These are phyloP conservation scores for Eucalyptus cloeziana DNA, from an alignment of 345 rosid genomes.

Conservation along the genomic window DNA sequence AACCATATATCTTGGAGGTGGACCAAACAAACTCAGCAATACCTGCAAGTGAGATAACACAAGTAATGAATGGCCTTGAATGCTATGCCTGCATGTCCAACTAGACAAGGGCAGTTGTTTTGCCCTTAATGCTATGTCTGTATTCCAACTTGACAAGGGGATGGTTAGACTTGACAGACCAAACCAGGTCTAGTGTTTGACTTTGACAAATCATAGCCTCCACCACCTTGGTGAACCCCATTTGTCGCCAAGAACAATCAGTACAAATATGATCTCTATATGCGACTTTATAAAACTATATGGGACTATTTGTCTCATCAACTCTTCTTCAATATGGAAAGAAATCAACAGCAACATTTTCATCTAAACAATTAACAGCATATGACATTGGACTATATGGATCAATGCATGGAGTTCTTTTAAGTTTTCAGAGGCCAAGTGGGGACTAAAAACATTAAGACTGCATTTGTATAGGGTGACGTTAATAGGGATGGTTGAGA, in stretches of 20 bases:
- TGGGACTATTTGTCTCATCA: not conserved
- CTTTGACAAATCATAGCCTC: not conserved
- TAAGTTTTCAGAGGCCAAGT: not conserved
- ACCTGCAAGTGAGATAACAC: slow-evolving; percentile 34
- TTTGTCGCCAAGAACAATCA: not conserved
- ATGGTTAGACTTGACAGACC: not conserved
- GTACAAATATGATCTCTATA: not conserved
- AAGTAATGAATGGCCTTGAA: not conserved
- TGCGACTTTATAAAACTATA: not conserved
- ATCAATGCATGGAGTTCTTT: not conserved
- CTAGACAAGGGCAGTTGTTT: not conserved
- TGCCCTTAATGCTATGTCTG: not conserved
- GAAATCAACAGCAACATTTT: not conserved
- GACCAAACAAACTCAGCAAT: slow-evolving; percentile 68
- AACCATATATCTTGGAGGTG: slow-evolving; percentile 21
- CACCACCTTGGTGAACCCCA: not conserved
- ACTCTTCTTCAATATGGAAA: not conserved
- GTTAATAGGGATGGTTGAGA: not conserved
- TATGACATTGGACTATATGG: not conserved
- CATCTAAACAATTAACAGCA: not conserved
- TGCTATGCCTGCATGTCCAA: not conserved
- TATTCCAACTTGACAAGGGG: not conserved
- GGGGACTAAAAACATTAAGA: not conserved
- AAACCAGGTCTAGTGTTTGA: not conserved
- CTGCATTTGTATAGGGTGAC: not conserved